A percentile compares a stretch with the other conserved stretches of the same genome.
Evolutionary conservation across 345 rosid species (phyloP).

Genomic region (Syzygium grande): DNA sequence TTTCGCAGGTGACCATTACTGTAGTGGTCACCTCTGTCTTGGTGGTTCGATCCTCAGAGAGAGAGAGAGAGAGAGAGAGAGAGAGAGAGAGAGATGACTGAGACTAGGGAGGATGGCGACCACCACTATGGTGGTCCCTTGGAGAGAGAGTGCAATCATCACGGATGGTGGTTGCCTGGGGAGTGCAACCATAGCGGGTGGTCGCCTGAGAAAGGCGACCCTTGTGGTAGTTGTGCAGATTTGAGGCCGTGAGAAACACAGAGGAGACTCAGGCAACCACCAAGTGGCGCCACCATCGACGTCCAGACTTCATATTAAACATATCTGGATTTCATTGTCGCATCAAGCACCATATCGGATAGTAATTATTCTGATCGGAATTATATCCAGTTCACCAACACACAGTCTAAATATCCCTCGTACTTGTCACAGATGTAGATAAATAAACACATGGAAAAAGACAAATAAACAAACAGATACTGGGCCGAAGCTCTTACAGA

Average conservation of each 20-base stretch:
- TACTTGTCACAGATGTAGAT: not conserved
- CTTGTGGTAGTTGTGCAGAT: not conserved
- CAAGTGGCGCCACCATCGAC: not conserved
- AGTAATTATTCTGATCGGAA: not conserved
- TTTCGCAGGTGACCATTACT: not conserved
- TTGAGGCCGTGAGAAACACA: not conserved
- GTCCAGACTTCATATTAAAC: not conserved
- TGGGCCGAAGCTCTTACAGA: not conserved
- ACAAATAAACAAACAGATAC: not conserved
- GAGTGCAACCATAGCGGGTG: not conserved
- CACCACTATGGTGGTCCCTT: not conserved
- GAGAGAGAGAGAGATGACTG: not conserved
- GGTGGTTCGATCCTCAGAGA: not conserved
- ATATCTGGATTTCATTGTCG: not conserved
- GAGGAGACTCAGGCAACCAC: not conserved
- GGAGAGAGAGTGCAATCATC: not conserved
- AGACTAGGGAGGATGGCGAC: not conserved
- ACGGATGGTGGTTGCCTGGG: not conserved
- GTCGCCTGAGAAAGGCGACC: not conserved
- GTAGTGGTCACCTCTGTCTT: no score
- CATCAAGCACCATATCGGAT: not conserved
- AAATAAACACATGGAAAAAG: not conserved
- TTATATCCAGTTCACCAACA: not conserved
- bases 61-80: not conserved
- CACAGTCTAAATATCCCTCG: not conserved